Evolutionary conservation across 106 monocot genomes (phyloP), one percentile per base, ranked within the genome.

Genomic region (Allium cepa): DNA sequence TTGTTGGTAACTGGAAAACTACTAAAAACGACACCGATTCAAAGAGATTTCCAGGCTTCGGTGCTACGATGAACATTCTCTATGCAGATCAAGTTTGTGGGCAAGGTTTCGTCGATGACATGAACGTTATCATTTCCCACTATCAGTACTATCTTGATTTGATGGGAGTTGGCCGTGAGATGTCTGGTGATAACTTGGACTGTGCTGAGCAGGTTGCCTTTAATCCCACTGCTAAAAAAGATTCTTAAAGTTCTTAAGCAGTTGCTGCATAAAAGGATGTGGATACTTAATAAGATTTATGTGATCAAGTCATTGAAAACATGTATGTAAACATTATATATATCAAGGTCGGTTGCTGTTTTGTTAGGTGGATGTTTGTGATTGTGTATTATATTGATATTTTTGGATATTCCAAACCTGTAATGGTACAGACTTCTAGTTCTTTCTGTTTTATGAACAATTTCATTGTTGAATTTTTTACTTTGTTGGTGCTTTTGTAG

Each of bases 91-190:
- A 50, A 52, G 17, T 76, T 7, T 97, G 96, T 46, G 92, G 96
- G 10, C 84, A 97, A 57, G 96, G 96, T 12, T 92, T 53, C 57
- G 49, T 67, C 8, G 96, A 96, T 60, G 49, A 56, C 53, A 96
- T 96, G 96, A 96, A 97, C 84, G 79, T 66, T 80, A 73, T 84
- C 36, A 80, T 96, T 47, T 96, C 96, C n/a, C 92, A 92, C 74
- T 96, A 92, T 71, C 92, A 87, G 70, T 84, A 96, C 56, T 92
- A 92, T 74, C 96, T 96, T 9, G 92, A 92, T 63, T 71, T 97
- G 61, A 86, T 97, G 92, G 92, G 97, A 27, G 66, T 97, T 62
- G 89, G 97, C 47, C 79, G 92, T 5, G 76, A 89, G 59, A 4
- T 11, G 0, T 92, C 97, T 16, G 92, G 86, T 7, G 92, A 89